Base-by-base conservation (phyloP, 306 rosid species). In the Acmispon strigosus region DNA sequence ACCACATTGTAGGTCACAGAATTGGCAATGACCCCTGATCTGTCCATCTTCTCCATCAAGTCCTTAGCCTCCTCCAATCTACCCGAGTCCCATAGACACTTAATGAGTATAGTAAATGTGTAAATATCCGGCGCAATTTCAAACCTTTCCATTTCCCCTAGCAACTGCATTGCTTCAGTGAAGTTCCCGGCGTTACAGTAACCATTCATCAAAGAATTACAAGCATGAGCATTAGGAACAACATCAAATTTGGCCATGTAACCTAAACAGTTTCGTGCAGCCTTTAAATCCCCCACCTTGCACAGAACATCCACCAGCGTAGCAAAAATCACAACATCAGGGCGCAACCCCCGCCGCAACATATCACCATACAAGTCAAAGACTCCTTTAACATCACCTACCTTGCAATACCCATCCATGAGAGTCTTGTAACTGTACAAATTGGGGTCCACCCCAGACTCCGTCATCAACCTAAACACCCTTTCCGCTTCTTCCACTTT, bases 321-420 rank as follows among this genome's bases (percentile, higher is more conserved):
- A 8, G 87, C 72, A 69, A 82, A 92, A 0, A 83, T 87, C 32
- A 89, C 87, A 57, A 76, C 86, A 51, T 92, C 56, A 60, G 85
- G 92, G 68, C 13, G 72, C 83, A 85, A 55, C n/a, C 90, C 88
- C 13, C 59, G 59, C 22, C 32, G 45, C 2, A 81, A 49, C 88
- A 89, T 70, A 27, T 75, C 62, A 66, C 17, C 53, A 74, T 80
- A 91, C 76, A 85, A 59, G 10, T 69, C 56, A 60, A 87, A 47
- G 19, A 75, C 90, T 34, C 67, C 70, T 69, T 62, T 78, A 24
- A 75, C 80, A 78, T 81, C 59, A 69, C 82, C 78, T 75, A 64
- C 50, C 78, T 84, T 87, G 80, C 80, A 74, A 65, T 92, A 86
- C 48, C 96, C 96, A 84, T 89, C 87, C 81, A 92, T 82, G 45